Evolutionary conservation across 805 yeast species (phyloP).

Genomic region (Saturnispora gosingensis): DNA sequence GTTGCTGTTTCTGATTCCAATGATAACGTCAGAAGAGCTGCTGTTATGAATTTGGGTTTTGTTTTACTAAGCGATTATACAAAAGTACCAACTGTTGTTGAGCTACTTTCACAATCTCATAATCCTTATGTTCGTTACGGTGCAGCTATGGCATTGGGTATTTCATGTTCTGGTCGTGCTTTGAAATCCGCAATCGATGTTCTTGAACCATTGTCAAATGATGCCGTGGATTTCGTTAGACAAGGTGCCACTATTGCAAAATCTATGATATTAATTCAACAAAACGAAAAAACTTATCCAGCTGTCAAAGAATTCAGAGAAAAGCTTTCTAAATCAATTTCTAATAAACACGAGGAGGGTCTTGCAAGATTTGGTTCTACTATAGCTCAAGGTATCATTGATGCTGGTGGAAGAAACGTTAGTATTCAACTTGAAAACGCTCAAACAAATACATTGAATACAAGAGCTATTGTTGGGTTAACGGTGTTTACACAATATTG

Average conservation of each 20-base stretch:
- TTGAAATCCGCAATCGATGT: slow-evolving; percentile 83
- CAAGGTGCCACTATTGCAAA: slow-evolving; percentile 94
- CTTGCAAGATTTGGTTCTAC: slow-evolving; percentile 97
- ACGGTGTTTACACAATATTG: slow-evolving; percentile 87
- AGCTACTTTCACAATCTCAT: slow-evolving; percentile 84
- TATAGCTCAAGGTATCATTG: slow-evolving; percentile 92
- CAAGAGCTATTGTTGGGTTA: slow-evolving; percentile 86
- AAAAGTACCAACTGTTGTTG: slow-evolving; percentile 92
- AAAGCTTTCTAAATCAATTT: slow-evolving; percentile 62
- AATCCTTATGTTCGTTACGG: slow-evolving; percentile 98
- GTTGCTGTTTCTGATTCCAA: slow-evolving; percentile 94
- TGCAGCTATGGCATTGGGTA: slow-evolving; percentile 94
- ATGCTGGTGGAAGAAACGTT: slow-evolving; percentile 98
- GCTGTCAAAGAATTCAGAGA: slow-evolving; percentile 72
- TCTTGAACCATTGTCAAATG: slow-evolving; percentile 84
- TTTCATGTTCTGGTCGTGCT: slow-evolving; percentile 94
- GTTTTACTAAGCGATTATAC: slow-evolving; percentile 82
- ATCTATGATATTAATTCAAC: slow-evolving; percentile 82
- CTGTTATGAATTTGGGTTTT: slow-evolving; percentile 87
- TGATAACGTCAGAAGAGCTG: slow-evolving; percentile 94
- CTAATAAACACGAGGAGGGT: slow-evolving; percentile 90
- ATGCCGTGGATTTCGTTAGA: slow-evolving; percentile 93
- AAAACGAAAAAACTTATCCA: slow-evolving; percentile 74
- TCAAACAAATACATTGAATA: slow-evolving; percentile 83
- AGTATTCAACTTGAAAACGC: slow-evolving; percentile 83